These are phyloP conservation scores for Stagonosporopsis vannaccii DNA, from an alignment of 2,329 filamentous ascomycete genomes.

Conservation along the genomic window DNA sequence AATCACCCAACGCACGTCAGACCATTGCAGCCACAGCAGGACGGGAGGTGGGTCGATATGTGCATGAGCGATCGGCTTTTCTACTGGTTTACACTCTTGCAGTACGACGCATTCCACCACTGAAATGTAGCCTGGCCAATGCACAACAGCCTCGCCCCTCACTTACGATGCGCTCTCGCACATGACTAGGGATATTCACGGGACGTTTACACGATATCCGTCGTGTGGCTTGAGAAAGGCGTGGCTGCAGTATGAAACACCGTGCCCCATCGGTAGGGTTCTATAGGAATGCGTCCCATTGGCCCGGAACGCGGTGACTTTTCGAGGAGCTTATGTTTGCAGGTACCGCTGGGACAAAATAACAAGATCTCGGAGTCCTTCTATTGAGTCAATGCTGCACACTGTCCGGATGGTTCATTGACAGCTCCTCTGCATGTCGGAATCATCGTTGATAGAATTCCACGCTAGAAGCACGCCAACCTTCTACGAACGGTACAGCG, in stretches of 20 bases:
- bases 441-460: background rate
- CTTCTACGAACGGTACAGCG: background rate
- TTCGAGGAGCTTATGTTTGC: background rate
- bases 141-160: slow-evolving; percentile 3
- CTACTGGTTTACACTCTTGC: background rate
- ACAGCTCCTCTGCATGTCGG: background rate
- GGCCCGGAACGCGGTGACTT: background rate
- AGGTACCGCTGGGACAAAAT: background rate
- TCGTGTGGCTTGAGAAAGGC: background rate
- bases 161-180: background rate
- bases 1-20: slow-evolving; percentile 6
- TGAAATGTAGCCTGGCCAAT: background rate
- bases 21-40: slow-evolving; percentile 10
- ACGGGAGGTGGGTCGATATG: slow-evolving; percentile 20
- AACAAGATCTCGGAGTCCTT: too few relatives aligned
- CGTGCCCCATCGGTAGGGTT: background rate
- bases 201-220: background rate
- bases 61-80: slow-evolving; percentile 23
- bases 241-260: background rate
- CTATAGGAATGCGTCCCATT: background rate
- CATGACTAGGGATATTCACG: background rate
- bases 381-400: too few relatives aligned
- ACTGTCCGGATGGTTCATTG: too few relatives aligned
- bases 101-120: slow-evolving; percentile 1
- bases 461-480: background rate